These are phyloP conservation scores for Dentipellis fragilis DNA, from an alignment of 768 basidiomycete species.

Conservation along the genomic window DNA sequence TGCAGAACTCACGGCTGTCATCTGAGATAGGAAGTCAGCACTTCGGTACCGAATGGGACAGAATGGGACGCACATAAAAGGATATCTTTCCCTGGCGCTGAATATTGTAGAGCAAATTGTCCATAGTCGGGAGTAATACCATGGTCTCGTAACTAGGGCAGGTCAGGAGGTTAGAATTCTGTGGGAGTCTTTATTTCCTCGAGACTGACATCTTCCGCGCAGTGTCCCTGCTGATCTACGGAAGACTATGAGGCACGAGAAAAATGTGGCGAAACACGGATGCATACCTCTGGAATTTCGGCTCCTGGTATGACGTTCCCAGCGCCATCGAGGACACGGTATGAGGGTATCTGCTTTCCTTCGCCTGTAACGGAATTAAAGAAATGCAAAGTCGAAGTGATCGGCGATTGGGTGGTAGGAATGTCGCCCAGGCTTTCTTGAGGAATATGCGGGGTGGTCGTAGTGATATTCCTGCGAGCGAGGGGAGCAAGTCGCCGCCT, in stretches of 20 bases:
- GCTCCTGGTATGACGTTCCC: constrained; percentile 69
- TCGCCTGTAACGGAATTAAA: constrained; percentile 67
- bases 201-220: constrained; percentile 49
- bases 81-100: constrained; percentile 92
- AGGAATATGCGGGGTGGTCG: constrained; percentile 10
- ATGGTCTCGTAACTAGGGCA: constrained; percentile 59
- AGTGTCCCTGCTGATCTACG: constrained; percentile 56
- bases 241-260: neutral
- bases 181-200: no score
- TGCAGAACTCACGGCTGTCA: constrained; percentile 60
- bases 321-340: constrained; percentile 73
- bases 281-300: constrained; percentile 59
- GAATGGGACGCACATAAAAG: constrained; percentile 57
- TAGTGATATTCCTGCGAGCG: constrained; percentile 12
- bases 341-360: constrained; percentile 69
- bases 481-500: constrained; percentile 1
- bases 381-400: constrained; percentile 63
- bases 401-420: constrained; percentile 43
- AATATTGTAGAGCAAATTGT: constrained; percentile 83
- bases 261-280: neutral
- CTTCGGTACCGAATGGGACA: neutral
- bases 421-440: constrained; percentile 23
- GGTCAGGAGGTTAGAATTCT: no score
- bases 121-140: constrained; percentile 72
- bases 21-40: constrained; percentile 31